phyloP scores from a whole-genome alignment of 345 rosid genomes.

The Brassica carinata region DNA sequence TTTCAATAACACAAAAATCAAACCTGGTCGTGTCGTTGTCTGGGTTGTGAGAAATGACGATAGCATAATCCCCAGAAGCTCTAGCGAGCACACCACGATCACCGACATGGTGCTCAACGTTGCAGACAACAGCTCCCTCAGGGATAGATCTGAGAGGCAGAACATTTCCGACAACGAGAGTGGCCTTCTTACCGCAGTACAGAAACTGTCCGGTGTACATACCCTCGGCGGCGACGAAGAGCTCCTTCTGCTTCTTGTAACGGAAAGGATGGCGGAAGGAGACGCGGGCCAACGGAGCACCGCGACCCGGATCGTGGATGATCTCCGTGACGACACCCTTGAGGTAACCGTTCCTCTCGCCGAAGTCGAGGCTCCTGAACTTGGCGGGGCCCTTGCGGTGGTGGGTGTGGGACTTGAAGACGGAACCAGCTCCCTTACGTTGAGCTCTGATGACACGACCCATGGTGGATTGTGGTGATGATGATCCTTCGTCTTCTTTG shows the following conservation, averaged over 20 bases:
- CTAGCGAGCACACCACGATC: not conserved
- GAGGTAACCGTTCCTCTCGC: not conserved
- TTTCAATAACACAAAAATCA: not conserved
- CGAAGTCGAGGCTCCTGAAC: slow-evolving; percentile 1
- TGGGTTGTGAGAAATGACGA: not conserved
- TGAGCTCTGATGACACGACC: not conserved
- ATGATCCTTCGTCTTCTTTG: not conserved
- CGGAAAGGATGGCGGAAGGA: not conserved
- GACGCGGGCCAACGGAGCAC: not conserved
- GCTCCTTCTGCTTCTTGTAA: slow-evolving; percentile 10
- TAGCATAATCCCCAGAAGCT: not conserved
- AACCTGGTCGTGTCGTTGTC: not conserved
- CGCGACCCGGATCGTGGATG: slow-evolving; percentile 1
- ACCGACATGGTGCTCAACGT: not conserved
- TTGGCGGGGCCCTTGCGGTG: slow-evolving; percentile 1
- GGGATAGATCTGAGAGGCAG: not conserved
- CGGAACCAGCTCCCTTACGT: not conserved
- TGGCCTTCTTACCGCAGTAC: not conserved
- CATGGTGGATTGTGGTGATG: not conserved
- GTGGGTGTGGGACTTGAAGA: slow-evolving; percentile 6
- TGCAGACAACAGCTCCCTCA: not conserved
- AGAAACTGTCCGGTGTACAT: not conserved
- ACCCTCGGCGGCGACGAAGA: slow-evolving; percentile 3
- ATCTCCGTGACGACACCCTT: slow-evolving; percentile 2
- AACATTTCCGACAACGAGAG: not conserved